Evolutionary conservation across 2,329 filamentous ascomycete genomes (phyloP).

Genomic region (Periglandula ipomoeae): DNA sequence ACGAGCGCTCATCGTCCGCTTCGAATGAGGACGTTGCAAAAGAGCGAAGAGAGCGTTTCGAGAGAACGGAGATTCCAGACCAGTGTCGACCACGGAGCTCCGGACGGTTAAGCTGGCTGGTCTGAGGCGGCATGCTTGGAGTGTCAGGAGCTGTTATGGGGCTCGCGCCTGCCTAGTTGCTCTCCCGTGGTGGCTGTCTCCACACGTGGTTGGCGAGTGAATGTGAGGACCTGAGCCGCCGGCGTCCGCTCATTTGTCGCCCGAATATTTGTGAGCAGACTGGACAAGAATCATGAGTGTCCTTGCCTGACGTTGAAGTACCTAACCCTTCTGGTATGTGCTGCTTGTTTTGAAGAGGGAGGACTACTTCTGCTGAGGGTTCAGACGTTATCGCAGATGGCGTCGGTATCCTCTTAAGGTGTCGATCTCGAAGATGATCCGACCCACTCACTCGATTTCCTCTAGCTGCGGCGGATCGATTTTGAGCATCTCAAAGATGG

Average conservation of each 20-base stretch:
- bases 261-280: background rate
- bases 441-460: background rate
- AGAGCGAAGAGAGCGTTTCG: constrained; percentile 49
- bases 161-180: background rate
- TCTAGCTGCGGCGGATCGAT: background rate
- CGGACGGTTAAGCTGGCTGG: constrained; percentile 25
- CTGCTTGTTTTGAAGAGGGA: background rate
- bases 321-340: background rate
- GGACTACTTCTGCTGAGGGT: background rate
- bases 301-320: background rate
- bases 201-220: constrained; percentile 5
- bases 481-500: background rate
- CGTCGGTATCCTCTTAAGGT: background rate
- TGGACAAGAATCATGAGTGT: background rate
- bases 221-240: background rate
- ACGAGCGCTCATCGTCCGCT: constrained; percentile 60
- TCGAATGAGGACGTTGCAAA: constrained; percentile 53
- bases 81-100: constrained; percentile 34
- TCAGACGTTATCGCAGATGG: too few species aligned
- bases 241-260: background rate
- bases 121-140: constrained; percentile 7
- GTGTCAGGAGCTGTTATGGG: background rate
- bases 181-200: background rate
- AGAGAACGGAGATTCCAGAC: constrained; percentile 40
- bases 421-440: background rate